Base-by-base conservation (phyloP, 345 rosid species). In the Bruguiera parviflora region DNA sequence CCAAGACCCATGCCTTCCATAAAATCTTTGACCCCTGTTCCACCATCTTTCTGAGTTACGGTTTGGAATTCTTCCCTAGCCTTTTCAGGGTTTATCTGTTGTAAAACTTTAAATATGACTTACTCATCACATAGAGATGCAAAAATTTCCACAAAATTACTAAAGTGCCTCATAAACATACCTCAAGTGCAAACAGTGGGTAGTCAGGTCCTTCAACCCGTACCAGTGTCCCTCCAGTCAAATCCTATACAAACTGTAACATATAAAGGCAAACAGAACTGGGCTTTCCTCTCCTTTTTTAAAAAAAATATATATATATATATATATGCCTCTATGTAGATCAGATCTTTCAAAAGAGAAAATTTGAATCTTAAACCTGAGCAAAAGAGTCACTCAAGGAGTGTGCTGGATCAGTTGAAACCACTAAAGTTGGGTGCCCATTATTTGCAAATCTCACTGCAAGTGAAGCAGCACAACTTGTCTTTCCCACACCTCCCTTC, bases 1-100 rank as follows among this genome's bases (percentile, higher is more conserved):
- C 99, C 99, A 53, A 90, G 96, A 63, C 99, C 99, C 96, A 95
- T 87, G 52, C 96, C 96, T 74, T 95, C 96, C 96, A 95, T 92
- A 73, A 95, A 87, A 82, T 95, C 97, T 79, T 95, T 90, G 33
- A 95, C 74, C 47, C 96, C 99, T 7, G 88, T 84, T 69, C 96
- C 99, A 69, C 91, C 97, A 75, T 78, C 76, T 64, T 68, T 83
- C 80, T 87, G 88, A 33, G 88, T 81, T 13, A 79, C 92, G 67
- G 80, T 75, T 33, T 89, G 96, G 69, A 95, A 95, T 75, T 95
- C 99, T 82, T 95, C 99, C 78, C 92, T 89, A 25, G 96, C 96
- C 75, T 87, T 92, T 66, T 95, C 99, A 15, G 99, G 99, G 75
- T 95, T 88, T 71, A 95, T 81, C 99, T 92, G 88, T 74, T 39